phyloP scores from a whole-genome alignment of 306 rosid species.

The Rubus idaeus region DNA sequence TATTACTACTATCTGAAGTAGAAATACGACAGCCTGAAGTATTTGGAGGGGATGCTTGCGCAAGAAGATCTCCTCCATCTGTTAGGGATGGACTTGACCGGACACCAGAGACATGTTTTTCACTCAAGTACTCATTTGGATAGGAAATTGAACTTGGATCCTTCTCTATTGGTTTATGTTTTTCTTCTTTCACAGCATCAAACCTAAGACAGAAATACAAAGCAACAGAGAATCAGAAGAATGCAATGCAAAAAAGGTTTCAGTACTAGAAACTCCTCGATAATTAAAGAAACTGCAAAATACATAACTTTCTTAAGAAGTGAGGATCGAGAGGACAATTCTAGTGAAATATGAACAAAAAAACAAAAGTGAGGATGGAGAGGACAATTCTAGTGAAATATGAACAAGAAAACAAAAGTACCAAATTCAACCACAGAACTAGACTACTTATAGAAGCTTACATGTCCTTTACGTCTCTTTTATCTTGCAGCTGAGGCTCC shows the following conservation, averaged over 20 bases:
- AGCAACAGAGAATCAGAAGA: constrained; percentile 19
- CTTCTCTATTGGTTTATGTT: constrained; percentile 35
- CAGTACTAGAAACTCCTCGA: background rate
- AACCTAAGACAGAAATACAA: constrained; percentile 39
- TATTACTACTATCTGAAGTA: constrained; percentile 67
- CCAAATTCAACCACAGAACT: background rate
- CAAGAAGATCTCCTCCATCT: constrained; percentile 62
- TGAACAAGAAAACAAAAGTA: constrained; percentile 2
- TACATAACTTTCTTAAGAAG: background rate
- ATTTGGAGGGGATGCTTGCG: constrained; percentile 62
- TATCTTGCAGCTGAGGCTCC: constrained; percentile 40
- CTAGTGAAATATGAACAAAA: background rate
- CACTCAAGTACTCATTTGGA: constrained; percentile 50
- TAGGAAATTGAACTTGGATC: constrained; percentile 48
- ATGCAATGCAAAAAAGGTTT: background rate
- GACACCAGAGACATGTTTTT: constrained; percentile 41
- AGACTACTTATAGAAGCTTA: constrained; percentile 38
- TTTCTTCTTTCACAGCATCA: constrained; percentile 41
- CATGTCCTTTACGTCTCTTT: constrained; percentile 45
- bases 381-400: background rate
- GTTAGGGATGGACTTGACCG: constrained; percentile 61
- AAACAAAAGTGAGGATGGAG: background rate
- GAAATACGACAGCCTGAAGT: constrained; percentile 55
- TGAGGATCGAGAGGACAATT: background rate
- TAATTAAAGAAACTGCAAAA: background rate